Conservation (phyloP, 108 stramenopile genomes). For the Chaetoceros muelleri region DNA sequence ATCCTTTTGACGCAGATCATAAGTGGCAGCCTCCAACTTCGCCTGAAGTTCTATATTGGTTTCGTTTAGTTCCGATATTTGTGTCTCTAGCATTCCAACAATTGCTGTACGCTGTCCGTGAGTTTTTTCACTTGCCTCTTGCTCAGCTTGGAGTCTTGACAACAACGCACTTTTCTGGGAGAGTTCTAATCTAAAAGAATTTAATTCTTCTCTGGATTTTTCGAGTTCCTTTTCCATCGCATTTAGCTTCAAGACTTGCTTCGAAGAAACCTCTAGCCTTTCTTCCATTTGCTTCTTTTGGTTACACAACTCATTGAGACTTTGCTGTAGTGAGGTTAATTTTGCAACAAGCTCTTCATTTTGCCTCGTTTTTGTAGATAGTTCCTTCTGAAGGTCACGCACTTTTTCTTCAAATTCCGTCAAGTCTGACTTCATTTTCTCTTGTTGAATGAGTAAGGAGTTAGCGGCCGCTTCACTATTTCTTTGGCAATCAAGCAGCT, state of each 20-base stretch:
- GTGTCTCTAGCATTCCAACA: constrained; percentile 80
- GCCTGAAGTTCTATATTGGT: constrained; percentile 59
- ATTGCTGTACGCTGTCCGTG: constrained; percentile 83
- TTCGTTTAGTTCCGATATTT: constrained; percentile 75
- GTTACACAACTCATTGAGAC: constrained; percentile 53
- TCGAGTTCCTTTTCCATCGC: constrained; percentile 50
- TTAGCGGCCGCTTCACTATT: constrained; percentile 29
- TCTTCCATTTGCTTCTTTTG: constrained; percentile 55
- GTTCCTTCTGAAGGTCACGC: constrained; percentile 26
- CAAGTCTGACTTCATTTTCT: constrained; percentile 24
- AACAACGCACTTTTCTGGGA: constrained; percentile 62
- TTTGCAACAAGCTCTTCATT: constrained; percentile 70
- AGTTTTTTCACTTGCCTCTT: constrained; percentile 62
- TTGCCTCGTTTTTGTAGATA: constrained; percentile 28
- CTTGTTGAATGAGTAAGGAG: constrained; percentile 40
- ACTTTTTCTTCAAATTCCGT: constrained; percentile 20
- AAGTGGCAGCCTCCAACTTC: constrained; percentile 62
- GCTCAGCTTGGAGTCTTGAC: constrained; percentile 63
- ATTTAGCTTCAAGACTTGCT: constrained; percentile 42
- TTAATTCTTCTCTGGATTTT: constrained; percentile 55
- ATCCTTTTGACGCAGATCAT: constrained; percentile 67
- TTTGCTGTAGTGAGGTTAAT: constrained; percentile 37
- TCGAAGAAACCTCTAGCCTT: constrained; percentile 38
- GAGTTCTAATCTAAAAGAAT: constrained; percentile 62
- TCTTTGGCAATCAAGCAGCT: constrained; percentile 27